phyloP scores from a whole-genome alignment of 2,329 filamentous ascomycete genomes.

The Alternaria incomplexa region DNA sequence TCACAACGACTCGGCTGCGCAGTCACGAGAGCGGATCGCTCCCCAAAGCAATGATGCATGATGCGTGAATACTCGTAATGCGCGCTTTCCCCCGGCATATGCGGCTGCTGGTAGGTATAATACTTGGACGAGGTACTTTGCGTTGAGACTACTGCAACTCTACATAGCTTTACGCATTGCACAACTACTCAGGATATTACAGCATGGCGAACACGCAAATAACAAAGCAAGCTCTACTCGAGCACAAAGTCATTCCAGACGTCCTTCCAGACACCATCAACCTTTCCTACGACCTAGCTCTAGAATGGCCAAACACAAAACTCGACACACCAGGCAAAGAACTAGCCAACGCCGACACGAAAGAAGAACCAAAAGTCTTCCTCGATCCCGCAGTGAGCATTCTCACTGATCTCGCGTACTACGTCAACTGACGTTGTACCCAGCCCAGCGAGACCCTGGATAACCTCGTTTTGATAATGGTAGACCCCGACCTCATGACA shows the following conservation, averaged over 20 bases:
- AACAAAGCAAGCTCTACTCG: constrained; percentile 6
- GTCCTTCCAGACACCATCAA: constrained; percentile 16
- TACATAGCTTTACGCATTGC: too few relatives aligned
- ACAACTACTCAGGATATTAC: not conserved
- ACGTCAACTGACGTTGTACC: not conserved
- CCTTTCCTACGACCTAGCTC: constrained; percentile 17
- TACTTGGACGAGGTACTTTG: not conserved
- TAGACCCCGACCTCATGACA: constrained; percentile 31
- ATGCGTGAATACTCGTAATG: not conserved
- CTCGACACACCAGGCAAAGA: constrained; percentile 20
- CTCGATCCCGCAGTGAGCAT: constrained; percentile 15
- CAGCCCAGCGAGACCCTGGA: constrained; percentile 17
- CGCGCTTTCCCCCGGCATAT: not conserved
- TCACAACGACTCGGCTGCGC: not conserved
- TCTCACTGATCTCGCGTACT: too few relatives aligned
- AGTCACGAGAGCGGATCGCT: not conserved
- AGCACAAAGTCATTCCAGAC: constrained; percentile 27
- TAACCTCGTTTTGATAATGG: constrained; percentile 26
- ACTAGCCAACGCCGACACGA: constrained; percentile 21
- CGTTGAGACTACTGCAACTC: not conserved
- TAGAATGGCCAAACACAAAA: constrained; percentile 21
- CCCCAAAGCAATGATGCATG: not conserved
- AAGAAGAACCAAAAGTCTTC: constrained; percentile 21
- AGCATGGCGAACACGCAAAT: constrained; percentile 10
- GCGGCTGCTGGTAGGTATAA: not conserved